These are phyloP conservation scores for Colletotrichum lentis DNA, from an alignment of 2,329 filamentous ascomycete species.

Conservation along the genomic window DNA sequence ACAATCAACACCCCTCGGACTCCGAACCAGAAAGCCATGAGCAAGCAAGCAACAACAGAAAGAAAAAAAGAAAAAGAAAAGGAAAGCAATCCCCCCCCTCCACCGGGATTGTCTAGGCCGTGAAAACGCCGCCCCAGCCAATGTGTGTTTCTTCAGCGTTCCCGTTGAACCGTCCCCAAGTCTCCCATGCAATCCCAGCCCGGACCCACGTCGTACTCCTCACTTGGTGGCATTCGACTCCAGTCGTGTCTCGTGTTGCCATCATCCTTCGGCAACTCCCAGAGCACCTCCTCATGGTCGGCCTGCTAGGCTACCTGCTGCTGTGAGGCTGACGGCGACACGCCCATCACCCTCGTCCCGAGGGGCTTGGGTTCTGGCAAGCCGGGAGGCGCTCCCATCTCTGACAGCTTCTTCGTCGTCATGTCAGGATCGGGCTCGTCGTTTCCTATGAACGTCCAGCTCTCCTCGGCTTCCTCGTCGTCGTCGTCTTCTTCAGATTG, in stretches of 20 bases:
- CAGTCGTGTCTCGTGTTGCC: background rate
- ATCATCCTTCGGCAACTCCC: background rate
- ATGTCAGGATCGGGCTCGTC: constrained; percentile 58
- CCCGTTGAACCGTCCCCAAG: background rate
- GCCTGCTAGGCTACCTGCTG: constrained; percentile 25
- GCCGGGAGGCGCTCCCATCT: constrained; percentile 26
- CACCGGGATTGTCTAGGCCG: constrained; percentile 18
- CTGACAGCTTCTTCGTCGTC: constrained; percentile 50
- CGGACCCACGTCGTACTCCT: background rate
- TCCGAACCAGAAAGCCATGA: constrained; percentile 2
- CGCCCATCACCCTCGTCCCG: constrained; percentile 16
- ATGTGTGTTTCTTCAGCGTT: background rate
- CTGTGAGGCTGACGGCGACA: constrained; percentile 21
- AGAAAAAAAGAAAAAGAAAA: background rate
- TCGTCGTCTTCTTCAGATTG: constrained; percentile 58
- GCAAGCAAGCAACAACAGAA: background rate
- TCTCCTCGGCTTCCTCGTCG: constrained; percentile 74
- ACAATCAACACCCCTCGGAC: constrained; percentile 1
- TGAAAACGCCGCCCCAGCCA: constrained; percentile 21
- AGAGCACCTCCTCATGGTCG: background rate
- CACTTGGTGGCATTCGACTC: background rate
- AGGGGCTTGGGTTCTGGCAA: constrained; percentile 19
- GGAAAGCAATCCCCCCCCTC: background rate
- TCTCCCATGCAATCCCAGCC: constrained; percentile 19
- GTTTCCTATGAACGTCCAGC: constrained; percentile 87